Evolutionary conservation across 2,329 filamentous ascomycete species (phyloP), one percentile per base, ranked within the genome.

Genomic region (Colletotrichum euphorbiae): DNA sequence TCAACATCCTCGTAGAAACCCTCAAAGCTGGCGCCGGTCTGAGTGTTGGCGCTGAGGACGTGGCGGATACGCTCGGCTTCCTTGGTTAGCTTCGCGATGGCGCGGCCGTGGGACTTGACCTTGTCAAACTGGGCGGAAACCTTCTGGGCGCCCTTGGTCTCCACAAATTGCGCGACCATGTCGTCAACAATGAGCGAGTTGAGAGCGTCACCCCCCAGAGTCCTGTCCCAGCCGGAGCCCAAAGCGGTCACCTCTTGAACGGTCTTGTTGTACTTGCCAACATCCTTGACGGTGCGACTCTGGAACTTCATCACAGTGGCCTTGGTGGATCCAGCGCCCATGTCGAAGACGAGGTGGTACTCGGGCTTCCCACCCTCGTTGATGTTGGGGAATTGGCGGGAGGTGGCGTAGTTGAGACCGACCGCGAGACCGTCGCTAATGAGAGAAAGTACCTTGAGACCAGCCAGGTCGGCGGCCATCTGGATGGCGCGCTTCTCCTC

Each of bases 251-350:
- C 91, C 78, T 99, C 96, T 77, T 98, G 96, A 36, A 99, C 83
- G 1, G 94, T 98, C 87, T 98, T 98, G 85, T 98, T 98, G 83
- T 89, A 95, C 78, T 92, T 94, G 72, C 94, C 94, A 62, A 95
- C 82, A 74, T 98, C 95, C 85, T 98, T 99, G 70, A 98, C 91
- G 2, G 87, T 90, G 73, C 91, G 90, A 77, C 92, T 92, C 79
- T 98, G 94, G 81, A 99, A 97, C 74, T 90, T 91, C 77, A 99
- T 81, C 59, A 99, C 84, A 6, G 94, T 96, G 4, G 95, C 95
- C 74, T 93, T 97, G 36, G 95, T 92, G 51, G 93, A 98, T 4
- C 96, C 96, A 72, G 96, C 94, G 72, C 96, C 96, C 94, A 99
- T 98, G 77, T 99, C 96, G 76, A 96, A 99, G 33, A 99, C 89